Conservation (phyloP, 1,139 yeast genomes). For the Zygosaccharomyces sapae region DNA sequence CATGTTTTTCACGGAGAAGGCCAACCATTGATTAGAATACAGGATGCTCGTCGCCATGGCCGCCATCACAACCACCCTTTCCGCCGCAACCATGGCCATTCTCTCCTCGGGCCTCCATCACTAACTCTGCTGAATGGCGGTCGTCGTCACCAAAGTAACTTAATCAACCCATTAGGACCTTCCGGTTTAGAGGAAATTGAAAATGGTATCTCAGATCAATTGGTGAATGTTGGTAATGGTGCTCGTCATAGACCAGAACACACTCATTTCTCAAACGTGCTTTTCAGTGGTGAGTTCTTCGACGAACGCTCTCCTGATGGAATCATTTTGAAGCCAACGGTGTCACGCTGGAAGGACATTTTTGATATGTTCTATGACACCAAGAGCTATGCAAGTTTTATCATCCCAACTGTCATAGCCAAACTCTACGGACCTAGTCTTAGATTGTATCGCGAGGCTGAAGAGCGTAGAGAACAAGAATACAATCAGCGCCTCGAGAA, state of each 20-base stretch:
- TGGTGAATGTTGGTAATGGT: slow-evolving; percentile 28
- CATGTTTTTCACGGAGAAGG: slow-evolving; percentile 32
- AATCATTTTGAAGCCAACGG: slow-evolving; percentile 50
- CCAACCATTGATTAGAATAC: slow-evolving; percentile 31
- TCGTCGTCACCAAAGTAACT: slow-evolving; percentile 30
- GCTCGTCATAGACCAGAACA: slow-evolving; percentile 27
- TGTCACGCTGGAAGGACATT: slow-evolving; percentile 68
- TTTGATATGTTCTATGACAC: slow-evolving; percentile 49
- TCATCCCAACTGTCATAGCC: slow-evolving; percentile 50
- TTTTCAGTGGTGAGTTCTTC: slow-evolving; percentile 32
- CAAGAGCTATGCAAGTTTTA: slow-evolving; percentile 42
- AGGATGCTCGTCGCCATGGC: slow-evolving; percentile 19
- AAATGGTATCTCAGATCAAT: slow-evolving; percentile 31
- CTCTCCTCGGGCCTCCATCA: slow-evolving; percentile 28
- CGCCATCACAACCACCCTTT: slow-evolving; percentile 22
- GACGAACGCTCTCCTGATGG: slow-evolving; percentile 34
- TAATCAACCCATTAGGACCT: slow-evolving; percentile 35
- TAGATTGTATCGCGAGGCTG: slow-evolving; percentile 33
- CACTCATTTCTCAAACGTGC: slow-evolving; percentile 30
- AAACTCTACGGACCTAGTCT: slow-evolving; percentile 48
- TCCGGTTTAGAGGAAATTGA: slow-evolving; percentile 35
- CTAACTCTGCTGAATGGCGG: slow-evolving; percentile 29
- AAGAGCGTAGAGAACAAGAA: slow-evolving; percentile 29
- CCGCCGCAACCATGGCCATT: slow-evolving; percentile 22
- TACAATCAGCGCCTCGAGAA: slow-evolving; percentile 24